Percentiles rank a stretch among this genome's conserved stretches.
These are phyloP conservation scores for Taiozyma sp. DNA, from an alignment of 1,139 yeast species.

Conservation along the genomic window DNA sequence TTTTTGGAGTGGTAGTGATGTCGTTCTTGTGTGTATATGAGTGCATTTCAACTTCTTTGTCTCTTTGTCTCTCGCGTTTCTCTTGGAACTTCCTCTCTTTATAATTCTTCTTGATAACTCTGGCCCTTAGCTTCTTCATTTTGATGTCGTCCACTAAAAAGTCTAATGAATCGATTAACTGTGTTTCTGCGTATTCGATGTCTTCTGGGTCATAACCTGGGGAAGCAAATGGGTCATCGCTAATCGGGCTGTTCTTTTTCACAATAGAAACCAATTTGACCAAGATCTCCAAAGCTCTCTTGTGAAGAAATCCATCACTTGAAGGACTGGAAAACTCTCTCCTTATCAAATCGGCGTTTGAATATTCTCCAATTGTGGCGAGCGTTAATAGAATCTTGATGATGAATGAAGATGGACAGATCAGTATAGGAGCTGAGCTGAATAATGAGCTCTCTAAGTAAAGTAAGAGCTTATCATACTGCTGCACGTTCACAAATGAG, in stretches of 20 bases:
- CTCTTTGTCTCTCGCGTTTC: background rate
- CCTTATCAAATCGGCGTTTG: slow-evolving; percentile 15
- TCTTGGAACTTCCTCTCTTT: slow-evolving; percentile 4
- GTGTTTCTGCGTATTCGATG: slow-evolving; percentile 3
- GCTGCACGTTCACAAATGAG: slow-evolving; percentile 17
- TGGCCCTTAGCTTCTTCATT: slow-evolving; percentile 8
- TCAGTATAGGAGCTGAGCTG: slow-evolving; percentile 12
- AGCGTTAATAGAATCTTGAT: slow-evolving; percentile 18
- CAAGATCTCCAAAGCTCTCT: slow-evolving; percentile 15
- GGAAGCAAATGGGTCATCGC: slow-evolving; percentile 3
- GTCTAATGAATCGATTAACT: slow-evolving; percentile 9
- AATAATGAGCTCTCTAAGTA: slow-evolving; percentile 17
- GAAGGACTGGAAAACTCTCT: slow-evolving; percentile 3
- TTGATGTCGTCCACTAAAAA: slow-evolving; percentile 7
- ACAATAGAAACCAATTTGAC: slow-evolving; percentile 9
- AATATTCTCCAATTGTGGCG: slow-evolving; percentile 18
- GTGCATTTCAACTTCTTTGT: background rate
- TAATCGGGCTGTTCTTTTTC: slow-evolving; percentile 2
- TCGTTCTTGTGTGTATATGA: background rate
- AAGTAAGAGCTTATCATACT: slow-evolving; percentile 19
- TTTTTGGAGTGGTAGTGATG: background rate
- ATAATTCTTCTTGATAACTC: slow-evolving; percentile 6
- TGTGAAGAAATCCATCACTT: slow-evolving; percentile 11
- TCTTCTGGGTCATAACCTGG: slow-evolving; percentile 7
- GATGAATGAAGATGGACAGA: slow-evolving; percentile 18